These are phyloP conservation scores for Bretschneidera sinensis DNA, from an alignment of 345 rosid genomes.

Conservation along the genomic window DNA sequence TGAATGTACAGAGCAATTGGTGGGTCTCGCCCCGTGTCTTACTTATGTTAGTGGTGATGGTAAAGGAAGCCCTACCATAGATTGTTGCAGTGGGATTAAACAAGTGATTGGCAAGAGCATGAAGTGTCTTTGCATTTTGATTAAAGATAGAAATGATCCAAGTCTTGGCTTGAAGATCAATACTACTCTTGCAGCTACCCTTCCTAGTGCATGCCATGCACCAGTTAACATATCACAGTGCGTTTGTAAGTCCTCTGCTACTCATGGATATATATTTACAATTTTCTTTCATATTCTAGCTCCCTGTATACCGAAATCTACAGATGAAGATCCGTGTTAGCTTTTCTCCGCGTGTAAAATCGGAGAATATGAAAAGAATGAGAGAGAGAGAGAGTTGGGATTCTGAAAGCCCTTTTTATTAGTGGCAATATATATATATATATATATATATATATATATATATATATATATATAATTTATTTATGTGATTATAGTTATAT, in stretches of 20 bases:
- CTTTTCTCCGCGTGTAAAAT: too few species aligned
- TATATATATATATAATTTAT: background rate
- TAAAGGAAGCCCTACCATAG: constrained; percentile 55
- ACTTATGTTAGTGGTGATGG: constrained; percentile 64
- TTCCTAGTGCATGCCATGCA: constrained; percentile 52
- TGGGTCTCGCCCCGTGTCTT: constrained; percentile 56
- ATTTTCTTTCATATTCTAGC: too few species aligned
- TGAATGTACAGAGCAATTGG: constrained; percentile 53
- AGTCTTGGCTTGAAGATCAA: constrained; percentile 64
- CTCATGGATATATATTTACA: background rate
- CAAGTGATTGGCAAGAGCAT: constrained; percentile 51
- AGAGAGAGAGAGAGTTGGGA: too few species aligned
- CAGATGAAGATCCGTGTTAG: too few species aligned
- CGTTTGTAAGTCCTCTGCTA: constrained; percentile 35
- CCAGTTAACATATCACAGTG: constrained; percentile 52
- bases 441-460: background rate
- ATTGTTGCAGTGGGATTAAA: constrained; percentile 69
- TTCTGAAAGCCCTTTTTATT: too few species aligned
- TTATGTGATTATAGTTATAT: too few species aligned
- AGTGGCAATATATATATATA: too few species aligned
- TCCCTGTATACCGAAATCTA: too few species aligned
- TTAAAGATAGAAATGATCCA: constrained; percentile 70
- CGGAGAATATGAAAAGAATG: too few species aligned
- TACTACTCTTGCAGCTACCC: constrained; percentile 51
- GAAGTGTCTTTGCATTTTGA: constrained; percentile 68